Evolutionary conservation across 768 basidiomycete species (phyloP).

Genomic region (Suillus luteus): DNA sequence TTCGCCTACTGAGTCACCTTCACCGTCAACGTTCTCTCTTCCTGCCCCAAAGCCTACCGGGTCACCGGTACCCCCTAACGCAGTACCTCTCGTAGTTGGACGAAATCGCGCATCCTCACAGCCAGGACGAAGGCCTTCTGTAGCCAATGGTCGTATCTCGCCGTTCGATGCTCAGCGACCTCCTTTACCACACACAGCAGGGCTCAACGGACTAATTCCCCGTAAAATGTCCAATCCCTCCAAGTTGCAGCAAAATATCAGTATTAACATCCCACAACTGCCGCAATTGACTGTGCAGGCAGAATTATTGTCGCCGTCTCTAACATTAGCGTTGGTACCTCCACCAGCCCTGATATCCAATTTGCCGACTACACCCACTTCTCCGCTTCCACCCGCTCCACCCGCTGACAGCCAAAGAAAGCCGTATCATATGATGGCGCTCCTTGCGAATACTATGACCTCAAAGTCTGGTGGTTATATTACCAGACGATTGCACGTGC

Average conservation of each 20-base stretch:
- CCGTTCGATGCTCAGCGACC: conserved; percentile 53
- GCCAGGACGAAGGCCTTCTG: conserved; percentile 69
- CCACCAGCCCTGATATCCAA: conserved; percentile 51
- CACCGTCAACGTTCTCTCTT: conserved; percentile 38
- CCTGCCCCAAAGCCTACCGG: conserved; percentile 31
- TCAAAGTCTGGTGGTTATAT: conserved; percentile 85
- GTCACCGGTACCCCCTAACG: conserved; percentile 44
- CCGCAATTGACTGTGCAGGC: conserved; percentile 53
- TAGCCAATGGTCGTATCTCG: conserved; percentile 52
- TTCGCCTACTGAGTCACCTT: conserved; percentile 41
- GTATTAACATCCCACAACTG: conserved; percentile 46
- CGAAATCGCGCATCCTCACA: conserved; percentile 76
- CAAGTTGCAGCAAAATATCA: conserved; percentile 52
- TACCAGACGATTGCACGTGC: conserved; percentile 83
- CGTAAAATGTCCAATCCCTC: conserved; percentile 68
- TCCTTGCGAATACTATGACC: conserved; percentile 77
- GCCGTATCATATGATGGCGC: conserved; percentile 89
- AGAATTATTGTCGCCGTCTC: conserved; percentile 46
- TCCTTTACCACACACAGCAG: conserved; percentile 47
- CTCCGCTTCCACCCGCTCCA: conserved; percentile 72
- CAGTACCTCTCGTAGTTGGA: conserved; percentile 37
- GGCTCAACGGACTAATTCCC: conserved; percentile 36
- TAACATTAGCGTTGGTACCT: conserved; percentile 43
- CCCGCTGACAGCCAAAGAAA: conserved; percentile 76
- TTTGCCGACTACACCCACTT: conserved; percentile 73